Evolutionary conservation across 257 asterid genomes (phyloP).

Genomic region (Anisodus acutangulus): DNA sequence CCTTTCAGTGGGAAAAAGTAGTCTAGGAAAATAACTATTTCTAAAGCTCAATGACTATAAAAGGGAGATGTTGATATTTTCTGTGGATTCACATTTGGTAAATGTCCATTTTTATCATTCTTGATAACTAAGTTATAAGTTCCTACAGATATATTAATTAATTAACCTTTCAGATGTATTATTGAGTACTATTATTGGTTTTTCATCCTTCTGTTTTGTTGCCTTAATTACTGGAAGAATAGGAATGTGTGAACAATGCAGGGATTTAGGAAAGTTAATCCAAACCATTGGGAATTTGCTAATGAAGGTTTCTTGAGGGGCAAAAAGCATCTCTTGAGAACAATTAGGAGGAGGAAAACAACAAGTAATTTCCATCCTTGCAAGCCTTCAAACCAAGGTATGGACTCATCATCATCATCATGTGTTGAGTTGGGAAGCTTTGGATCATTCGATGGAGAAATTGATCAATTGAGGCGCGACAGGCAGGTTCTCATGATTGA

Average conservation of each 20-base stretch:
- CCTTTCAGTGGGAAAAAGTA: not conserved
- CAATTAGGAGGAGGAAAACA: conserved; percentile 48
- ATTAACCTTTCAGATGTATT: not conserved
- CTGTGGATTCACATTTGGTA: not conserved
- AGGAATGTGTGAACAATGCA: conserved; percentile 38
- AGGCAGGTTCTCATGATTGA: conserved; percentile 45
- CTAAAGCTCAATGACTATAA: not conserved
- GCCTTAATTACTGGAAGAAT: conserved; percentile 10
- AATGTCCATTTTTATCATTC: not conserved
- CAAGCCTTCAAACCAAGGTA: conserved; percentile 27
- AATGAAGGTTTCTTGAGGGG: conserved; percentile 55
- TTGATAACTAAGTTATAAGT: not conserved
- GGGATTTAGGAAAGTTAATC: conserved; percentile 61
- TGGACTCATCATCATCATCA: conserved; percentile 29
- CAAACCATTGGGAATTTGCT: conserved; percentile 61
- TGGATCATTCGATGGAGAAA: conserved; percentile 42
- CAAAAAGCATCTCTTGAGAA: conserved; percentile 45
- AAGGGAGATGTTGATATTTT: not conserved
- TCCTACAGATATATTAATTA: not conserved
- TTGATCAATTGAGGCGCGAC: conserved; percentile 48
- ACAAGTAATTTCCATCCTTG: not conserved
- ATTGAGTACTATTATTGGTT: not conserved
- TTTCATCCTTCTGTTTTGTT: not conserved
- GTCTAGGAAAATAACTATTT: not conserved
- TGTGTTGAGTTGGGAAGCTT: conserved; percentile 46